Evolutionary conservation across 1,139 yeast genomes (phyloP).

Genomic region (Trichomonascaceae sp.): DNA sequence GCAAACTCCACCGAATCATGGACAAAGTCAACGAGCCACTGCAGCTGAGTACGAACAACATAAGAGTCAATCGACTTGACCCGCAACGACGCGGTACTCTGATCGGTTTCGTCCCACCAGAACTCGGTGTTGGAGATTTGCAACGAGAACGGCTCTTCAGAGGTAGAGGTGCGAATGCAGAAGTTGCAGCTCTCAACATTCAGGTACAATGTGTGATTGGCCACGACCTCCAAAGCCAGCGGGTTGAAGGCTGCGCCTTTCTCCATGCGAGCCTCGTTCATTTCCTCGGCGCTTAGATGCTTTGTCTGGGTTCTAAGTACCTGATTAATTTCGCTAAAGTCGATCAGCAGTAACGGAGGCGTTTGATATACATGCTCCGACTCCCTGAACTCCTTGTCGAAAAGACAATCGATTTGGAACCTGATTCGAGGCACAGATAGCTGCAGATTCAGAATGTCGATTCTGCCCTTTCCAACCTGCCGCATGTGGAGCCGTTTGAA

Average conservation of each 20-base stretch:
- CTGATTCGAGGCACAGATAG: constrained; percentile 38
- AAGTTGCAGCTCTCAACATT: constrained; percentile 13
- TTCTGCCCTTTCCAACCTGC: constrained; percentile 25
- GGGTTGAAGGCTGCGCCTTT: no score
- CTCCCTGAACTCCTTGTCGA: constrained; percentile 6
- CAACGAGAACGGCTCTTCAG: constrained; percentile 15
- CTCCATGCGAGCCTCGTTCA: constrained; percentile 12
- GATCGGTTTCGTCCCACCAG: constrained; percentile 18
- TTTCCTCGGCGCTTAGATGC: constrained; percentile 14
- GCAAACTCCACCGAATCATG: constrained; percentile 9
- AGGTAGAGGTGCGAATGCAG: constrained; percentile 11
- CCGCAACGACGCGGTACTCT: constrained; percentile 17
- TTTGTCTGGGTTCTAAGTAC: constrained; percentile 12
- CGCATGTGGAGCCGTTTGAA: constrained; percentile 29
- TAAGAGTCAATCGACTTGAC: constrained; percentile 17
- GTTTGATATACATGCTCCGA: constrained; percentile 13
- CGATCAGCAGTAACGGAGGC: constrained; percentile 4
- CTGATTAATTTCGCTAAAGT: constrained; percentile 14
- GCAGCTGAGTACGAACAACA: constrained; percentile 14
- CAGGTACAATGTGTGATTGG: constrained; percentile 10
- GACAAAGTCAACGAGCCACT: constrained; percentile 16
- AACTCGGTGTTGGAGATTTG: constrained; percentile 18
- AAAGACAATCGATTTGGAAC: constrained; percentile 32
- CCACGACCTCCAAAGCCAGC: neutral
- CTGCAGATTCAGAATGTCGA: constrained; percentile 34